A percentile compares a stretch with the other conserved stretches of the same genome.
Evolutionary conservation across 805 yeast genomes (phyloP).

Genomic region (Isabelozyma rhagii): DNA sequence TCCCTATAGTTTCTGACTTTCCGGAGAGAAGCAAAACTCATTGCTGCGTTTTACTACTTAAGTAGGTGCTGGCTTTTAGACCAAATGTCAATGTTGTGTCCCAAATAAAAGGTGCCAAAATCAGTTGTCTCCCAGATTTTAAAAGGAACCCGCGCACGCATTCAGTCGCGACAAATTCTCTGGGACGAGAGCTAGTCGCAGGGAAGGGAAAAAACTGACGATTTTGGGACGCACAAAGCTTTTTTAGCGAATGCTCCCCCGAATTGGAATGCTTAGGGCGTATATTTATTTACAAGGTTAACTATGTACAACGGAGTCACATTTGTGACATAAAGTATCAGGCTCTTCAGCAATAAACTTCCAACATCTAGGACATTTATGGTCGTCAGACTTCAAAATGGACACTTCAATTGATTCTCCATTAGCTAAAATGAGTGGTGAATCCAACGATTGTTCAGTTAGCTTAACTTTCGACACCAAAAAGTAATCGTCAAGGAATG

Average conservation of each 20-base stretch:
- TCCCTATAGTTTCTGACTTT: conserved; percentile 16
- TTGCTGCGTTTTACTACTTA: not conserved
- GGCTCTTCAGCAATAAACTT: conserved; percentile 55
- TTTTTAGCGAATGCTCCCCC: too few relatives aligned
- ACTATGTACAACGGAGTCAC: conserved; percentile 38
- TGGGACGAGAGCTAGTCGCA: too few relatives aligned
- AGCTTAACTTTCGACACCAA: conserved; percentile 61
- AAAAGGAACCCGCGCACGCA: too few relatives aligned
- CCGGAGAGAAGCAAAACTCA: conserved; percentile 2
- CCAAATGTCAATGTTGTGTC: too few relatives aligned
- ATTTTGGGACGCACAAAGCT: too few relatives aligned
- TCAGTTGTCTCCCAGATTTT: too few relatives aligned
- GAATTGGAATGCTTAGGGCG: too few relatives aligned
- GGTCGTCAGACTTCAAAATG: conserved; percentile 43
- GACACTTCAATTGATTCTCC: conserved; percentile 22
- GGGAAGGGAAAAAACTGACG: too few relatives aligned
- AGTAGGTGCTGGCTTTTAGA: too few relatives aligned
- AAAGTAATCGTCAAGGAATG: conserved; percentile 43
- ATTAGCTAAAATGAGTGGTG: conserved; percentile 6
- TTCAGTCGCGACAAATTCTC: too few relatives aligned
- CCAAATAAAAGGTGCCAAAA: too few relatives aligned
- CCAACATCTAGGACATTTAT: conserved; percentile 96
- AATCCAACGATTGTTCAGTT: conserved; percentile 8
- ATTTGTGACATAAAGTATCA: conserved; percentile 62
- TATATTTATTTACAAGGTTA: too few relatives aligned